phyloP scores from a whole-genome alignment of 768 basidiomycete genomes.

The Suillus luteus region DNA sequence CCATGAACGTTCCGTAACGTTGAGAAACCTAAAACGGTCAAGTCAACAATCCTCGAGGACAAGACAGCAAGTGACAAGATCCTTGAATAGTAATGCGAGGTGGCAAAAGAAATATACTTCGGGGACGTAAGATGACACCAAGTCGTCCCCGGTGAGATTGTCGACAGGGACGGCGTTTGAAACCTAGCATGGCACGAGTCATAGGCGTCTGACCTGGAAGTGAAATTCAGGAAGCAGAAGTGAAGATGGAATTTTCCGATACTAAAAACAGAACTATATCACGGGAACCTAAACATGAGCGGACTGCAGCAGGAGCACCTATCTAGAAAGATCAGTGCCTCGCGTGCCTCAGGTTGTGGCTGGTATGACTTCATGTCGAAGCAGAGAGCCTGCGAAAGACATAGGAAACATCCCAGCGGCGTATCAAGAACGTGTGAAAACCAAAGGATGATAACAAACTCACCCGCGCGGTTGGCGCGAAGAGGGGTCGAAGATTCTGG shows the following conservation, averaged over 20 bases:
- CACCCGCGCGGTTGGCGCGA: background rate
- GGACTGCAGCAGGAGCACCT: background rate
- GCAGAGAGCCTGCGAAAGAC: conserved; percentile 6
- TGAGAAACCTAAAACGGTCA: background rate
- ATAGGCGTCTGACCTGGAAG: background rate
- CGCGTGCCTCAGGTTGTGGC: conserved; percentile 3
- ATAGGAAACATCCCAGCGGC: background rate
- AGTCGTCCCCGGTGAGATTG: background rate
- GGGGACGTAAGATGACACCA: background rate
- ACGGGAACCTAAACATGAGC: background rate
- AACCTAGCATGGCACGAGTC: background rate
- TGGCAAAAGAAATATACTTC: background rate
- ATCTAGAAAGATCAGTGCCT: conserved; percentile 3
- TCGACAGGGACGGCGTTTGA: too few relatives aligned
- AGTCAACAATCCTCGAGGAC: background rate
- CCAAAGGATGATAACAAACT: background rate
- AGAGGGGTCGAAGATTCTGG: background rate
- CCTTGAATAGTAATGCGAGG: background rate
- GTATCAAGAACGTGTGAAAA: conserved; percentile 4
- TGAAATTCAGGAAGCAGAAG: background rate
- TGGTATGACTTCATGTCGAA: conserved; percentile 16
- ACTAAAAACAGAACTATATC: background rate
- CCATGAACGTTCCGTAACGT: background rate
- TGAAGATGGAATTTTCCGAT: background rate
- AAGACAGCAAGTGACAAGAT: background rate